Base-by-base conservation (phyloP, 148 eudicot genomes). In the Talinum fruticosum region DNA sequence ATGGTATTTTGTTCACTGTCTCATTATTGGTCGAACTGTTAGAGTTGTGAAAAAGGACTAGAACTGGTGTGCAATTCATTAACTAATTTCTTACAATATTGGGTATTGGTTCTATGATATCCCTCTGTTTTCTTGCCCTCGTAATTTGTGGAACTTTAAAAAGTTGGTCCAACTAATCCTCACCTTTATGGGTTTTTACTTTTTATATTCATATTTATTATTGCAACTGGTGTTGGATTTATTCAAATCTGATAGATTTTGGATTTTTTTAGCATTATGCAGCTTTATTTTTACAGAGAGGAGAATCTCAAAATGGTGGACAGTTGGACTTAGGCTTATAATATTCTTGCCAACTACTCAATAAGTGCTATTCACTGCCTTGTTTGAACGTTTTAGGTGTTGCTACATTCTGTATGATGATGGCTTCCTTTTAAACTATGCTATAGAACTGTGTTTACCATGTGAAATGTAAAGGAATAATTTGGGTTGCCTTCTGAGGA, bases 91-190 rank as follows among this genome's bases (percentile, higher is more conserved):
- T 62, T 26, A 26, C 3, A 54, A 62, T 5, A 62, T 62, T 62
- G 21, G 59, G 29, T 23, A 34, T n/a, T 78, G 74, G 29, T 62
- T 3, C 34, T 13, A 59, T 80, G 83, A 76, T 18, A n/a, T 30
- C 64, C 35, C n/a, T 7, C 26, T 34, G 47, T 68, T 68, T 24
- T 57, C 41, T 76, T 38, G 44, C 33, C 74, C 68, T 28, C 32
- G 29, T 76, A 66, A n/a, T n/a, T n/a, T n/a, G n/a, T n/a, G n/a
- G n/a, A n/a, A n/a, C 32, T 68, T 38, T 69, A 13, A 30, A 38
- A 61, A 23, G 15, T 30, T 10, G 70, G 14, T 70, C 61, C 79
- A 61, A 57, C 32, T 75, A 66, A 71, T 76, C 62, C 44, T n/a
- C 64, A 76, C 23, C 26, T 77, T 49, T 23, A 26, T 35, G 24